Evolutionary conservation across 2,329 filamentous ascomycete genomes (phyloP), one percentile per base, ranked within the genome.

Genomic region (Epichloe sp.): DNA sequence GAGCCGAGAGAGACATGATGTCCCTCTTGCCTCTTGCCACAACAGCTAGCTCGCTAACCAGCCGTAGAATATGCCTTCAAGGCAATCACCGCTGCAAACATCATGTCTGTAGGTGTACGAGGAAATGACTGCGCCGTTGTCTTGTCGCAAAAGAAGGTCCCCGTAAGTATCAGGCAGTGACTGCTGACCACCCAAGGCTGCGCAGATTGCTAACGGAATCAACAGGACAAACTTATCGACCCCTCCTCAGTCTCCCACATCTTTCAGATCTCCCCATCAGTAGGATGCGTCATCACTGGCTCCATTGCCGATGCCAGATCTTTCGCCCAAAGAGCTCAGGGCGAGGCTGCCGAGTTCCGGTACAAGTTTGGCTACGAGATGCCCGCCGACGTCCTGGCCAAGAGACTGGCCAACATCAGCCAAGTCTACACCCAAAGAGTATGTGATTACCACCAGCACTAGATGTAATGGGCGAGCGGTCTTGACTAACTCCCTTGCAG

Each of bases 291-390:
- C 63, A 96, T 98, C 83, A 98, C 93, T 47, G 93, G 93, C 49
- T 96, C 93, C 59, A 97, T 98, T 70, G 91, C 93, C 62, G 93
- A 98, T 75, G 93, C 93, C 54, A 80, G 93, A 68, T 90, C 93
- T 35, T 94, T 88, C 57, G 88, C 95, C 54, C 88, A 88, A 71
- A 84, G 93, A 64, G 93, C 93, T 57, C 86, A 93, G 73, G 87
- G 88, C 61, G 93, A 98, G 74, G 93, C 93, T 59, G 91, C 91
- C 52, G 91, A 98, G 68, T 98, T 98, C 75, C 83, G 84, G 71
- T 98, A 98, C 82, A 96, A 96, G 75, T 95, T 82, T 68, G 93
- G 93, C 64, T 98, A 98, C 71, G 93, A 98, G 77, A 98, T 98
- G 93, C 93, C 93, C 54, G 95, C 89, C 69, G 93, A 98, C 71